These are phyloP conservation scores for Poronia punctata DNA, from an alignment of 495 filamentous ascomycete genomes.

Conservation along the genomic window DNA sequence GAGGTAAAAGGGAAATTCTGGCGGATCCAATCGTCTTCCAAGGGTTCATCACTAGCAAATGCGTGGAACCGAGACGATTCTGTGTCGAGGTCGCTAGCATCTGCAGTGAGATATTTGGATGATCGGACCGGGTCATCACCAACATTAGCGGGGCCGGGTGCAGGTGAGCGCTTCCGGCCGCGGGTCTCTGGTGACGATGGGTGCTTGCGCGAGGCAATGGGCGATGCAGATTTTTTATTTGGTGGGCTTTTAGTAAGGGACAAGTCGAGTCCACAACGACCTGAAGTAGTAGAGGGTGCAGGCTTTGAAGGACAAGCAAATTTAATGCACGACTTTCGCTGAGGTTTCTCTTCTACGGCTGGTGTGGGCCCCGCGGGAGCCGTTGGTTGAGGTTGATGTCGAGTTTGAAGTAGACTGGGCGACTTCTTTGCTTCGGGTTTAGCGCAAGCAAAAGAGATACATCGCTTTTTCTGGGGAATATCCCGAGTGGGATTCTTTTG, in stretches of 20 bases:
- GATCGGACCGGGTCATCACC: conserved; percentile 28
- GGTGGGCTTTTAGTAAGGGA: conserved; percentile 15
- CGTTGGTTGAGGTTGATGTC: too few relatives aligned
- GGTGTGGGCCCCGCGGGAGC: conserved; percentile 20
- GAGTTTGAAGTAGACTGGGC: conserved; percentile 15
- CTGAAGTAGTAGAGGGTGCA: conserved; percentile 11
- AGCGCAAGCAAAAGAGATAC: conserved; percentile 87
- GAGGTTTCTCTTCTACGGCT: conserved; percentile 26
- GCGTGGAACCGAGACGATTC: conserved; percentile 80
- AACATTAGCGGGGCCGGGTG: conserved; percentile 25
- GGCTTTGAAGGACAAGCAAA: conserved; percentile 41
- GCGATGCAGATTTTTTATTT: conserved; percentile 21
- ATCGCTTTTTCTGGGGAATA: conserved; percentile 55
- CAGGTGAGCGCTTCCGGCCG: conserved; percentile 42
- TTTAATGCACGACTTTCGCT: conserved; percentile 38
- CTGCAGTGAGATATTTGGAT: conserved; percentile 41
- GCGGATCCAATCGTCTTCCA: conserved; percentile 82
- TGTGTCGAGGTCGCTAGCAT: conserved; percentile 52
- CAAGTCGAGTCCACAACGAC: conserved; percentile 13
- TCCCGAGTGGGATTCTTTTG: conserved; percentile 25
- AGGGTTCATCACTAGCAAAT: conserved; percentile 73
- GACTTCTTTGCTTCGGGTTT: conserved; percentile 31
- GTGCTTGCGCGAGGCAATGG: conserved; percentile 33
- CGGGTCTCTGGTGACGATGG: conserved; percentile 36
- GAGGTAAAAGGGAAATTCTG: conserved; percentile 51